Conservation (phyloP, 208 protist genomes). For the Herpetomonas muscarum region DNA sequence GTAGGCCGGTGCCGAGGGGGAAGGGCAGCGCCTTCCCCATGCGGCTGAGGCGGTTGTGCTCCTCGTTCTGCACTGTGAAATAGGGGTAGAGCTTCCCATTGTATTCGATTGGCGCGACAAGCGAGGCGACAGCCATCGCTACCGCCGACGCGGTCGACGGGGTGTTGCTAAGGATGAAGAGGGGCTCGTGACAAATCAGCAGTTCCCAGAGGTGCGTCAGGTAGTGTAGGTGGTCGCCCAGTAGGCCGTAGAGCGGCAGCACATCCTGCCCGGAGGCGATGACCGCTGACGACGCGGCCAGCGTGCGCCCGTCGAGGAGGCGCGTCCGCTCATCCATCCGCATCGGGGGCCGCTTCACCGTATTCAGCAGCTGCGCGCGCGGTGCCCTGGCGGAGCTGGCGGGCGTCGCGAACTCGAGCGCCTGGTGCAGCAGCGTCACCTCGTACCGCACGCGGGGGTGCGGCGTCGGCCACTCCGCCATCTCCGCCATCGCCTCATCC, state of each 20-base stretch:
- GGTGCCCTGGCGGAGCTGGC: slow-evolving; percentile 23
- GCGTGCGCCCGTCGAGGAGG: slow-evolving; percentile 1
- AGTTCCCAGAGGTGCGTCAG: slow-evolving; percentile 84
- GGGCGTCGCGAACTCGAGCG: slow-evolving; percentile 73
- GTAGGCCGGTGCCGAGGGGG: slow-evolving; percentile 27
- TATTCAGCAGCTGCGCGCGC: slow-evolving; percentile 7
- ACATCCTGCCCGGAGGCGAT: slow-evolving; percentile 34
- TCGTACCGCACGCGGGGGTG: slow-evolving; percentile 74
- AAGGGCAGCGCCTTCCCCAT: slow-evolving; percentile 75
- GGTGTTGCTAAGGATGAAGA: slow-evolving; percentile 79
- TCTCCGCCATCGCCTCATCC: slow-evolving; percentile 51
- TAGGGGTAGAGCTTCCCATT: slow-evolving; percentile 62
- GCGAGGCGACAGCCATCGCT: slow-evolving; percentile 62
- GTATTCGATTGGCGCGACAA: slow-evolving; percentile 71
- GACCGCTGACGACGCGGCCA: background rate
- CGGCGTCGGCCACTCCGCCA: slow-evolving; percentile 71
- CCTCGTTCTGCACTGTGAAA: slow-evolving; percentile 82
- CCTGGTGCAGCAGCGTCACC: slow-evolving; percentile 62
- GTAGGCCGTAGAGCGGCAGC: slow-evolving; percentile 65
- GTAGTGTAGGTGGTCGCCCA: slow-evolving; percentile 64
- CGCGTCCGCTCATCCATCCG: slow-evolving; percentile 8
- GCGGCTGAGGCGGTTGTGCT: slow-evolving; percentile 49
- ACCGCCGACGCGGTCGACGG: slow-evolving; percentile 66
- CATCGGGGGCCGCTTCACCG: slow-evolving; percentile 13
- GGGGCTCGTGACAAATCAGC: slow-evolving; percentile 68